Base-by-base conservation (phyloP, 352 stramenopile genomes). In the Globisporangium recalcitrans region DNA sequence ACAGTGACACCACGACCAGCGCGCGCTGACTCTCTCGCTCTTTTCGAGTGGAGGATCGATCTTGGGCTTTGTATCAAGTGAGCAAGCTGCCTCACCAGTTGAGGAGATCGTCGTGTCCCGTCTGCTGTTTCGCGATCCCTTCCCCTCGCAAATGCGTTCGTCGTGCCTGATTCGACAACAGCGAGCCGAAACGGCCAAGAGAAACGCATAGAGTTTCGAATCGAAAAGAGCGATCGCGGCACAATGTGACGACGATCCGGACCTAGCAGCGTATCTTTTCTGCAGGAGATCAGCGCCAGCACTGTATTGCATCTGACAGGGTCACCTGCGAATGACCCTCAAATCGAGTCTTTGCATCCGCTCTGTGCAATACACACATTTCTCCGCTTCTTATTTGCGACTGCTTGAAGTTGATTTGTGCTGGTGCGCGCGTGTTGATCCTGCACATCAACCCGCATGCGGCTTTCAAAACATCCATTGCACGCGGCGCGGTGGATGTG, bases 11-110 rank as follows among this genome's bases (percentile, higher is more conserved):
- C 22, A 29, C 46, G 42, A 49, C 19, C 14, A n/a, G 4, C n/a
- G 22, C n/a, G 22, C 46, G 46, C 46, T 52, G 46, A 52, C 46
- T 52, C n/a, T n/a, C n/a, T n/a, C n/a, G n/a, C 46, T 52, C 32
- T 52, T 52, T 31, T 21, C 46, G 4, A 16, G 13, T 5, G 4
- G 21, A 29, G 3, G 2, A 9, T 32, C 11, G 22, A 31, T 32
- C 22, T 32, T 52, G 46, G 46, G 16, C 11, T 52, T 52, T 52
- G 46, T 52, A 52, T 52, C 22, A 14, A 13, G 14, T n/a, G 14
- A n/a, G 36, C 8, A n/a, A n/a, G 11, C 14, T n/a, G 14, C 36
- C 14, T 44, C 36, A 44, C 36, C 36, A 9, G 4, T 44, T 44
- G 36, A 4, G n/a, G n/a, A n/a, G n/a, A n/a, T n/a, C n/a, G n/a